These are phyloP conservation scores for Neurospora tetraspora DNA, from an alignment of 495 filamentous ascomycete genomes.

Conservation along the genomic window DNA sequence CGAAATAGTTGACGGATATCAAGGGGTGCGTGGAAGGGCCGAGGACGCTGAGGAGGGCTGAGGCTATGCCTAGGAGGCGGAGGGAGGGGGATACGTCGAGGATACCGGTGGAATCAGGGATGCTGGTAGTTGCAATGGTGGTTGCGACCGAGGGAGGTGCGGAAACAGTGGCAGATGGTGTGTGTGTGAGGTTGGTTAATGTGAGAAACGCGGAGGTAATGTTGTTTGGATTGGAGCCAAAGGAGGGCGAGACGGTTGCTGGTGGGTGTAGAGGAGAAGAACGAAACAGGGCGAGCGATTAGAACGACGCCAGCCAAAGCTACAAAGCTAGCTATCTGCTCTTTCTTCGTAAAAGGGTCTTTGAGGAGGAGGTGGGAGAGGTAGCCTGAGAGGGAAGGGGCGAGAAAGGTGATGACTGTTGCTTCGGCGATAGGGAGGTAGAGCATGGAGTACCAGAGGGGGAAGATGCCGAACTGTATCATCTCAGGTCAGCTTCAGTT, in stretches of 20 bases:
- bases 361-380: slow-evolving; percentile 64
- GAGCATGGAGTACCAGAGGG: slow-evolving; percentile 54
- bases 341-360: slow-evolving; percentile 69
- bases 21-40: slow-evolving; percentile 76
- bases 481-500: no score
- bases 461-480: no score
- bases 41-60: slow-evolving; percentile 69
- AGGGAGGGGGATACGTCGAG: slow-evolving; percentile 19
- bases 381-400: slow-evolving; percentile 71
- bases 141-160: no score
- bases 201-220: no score
- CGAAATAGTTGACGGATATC: slow-evolving; percentile 82
- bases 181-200: no score
- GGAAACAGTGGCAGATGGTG: no score
- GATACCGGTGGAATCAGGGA: no score
- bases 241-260: not conserved
- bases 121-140: no score
- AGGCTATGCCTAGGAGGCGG: slow-evolving; percentile 45
- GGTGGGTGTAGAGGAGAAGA: slow-evolving; percentile 31
- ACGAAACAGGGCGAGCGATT: slow-evolving; percentile 65
- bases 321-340: slow-evolving; percentile 66
- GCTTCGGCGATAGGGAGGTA: slow-evolving; percentile 88
- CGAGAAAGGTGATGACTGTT: slow-evolving; percentile 85
- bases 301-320: slow-evolving; percentile 74
- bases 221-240: no score